Evolutionary conservation across 768 basidiomycete species (phyloP).

Genomic region (Neoboletus brunneissimus): DNA sequence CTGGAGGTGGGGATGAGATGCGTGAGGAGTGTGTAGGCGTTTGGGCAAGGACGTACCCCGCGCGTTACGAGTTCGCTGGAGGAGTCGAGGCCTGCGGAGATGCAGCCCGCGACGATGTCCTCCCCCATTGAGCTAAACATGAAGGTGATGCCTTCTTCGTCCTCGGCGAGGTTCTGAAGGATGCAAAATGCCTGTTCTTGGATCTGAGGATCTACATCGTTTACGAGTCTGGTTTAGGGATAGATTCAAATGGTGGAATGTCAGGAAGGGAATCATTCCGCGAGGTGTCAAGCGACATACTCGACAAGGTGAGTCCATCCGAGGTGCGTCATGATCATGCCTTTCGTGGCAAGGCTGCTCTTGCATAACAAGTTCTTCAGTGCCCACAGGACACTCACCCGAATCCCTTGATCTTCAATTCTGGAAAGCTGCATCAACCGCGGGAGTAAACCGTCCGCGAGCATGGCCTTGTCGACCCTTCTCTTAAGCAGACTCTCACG

Average conservation of each 20-base stretch:
- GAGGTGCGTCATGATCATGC: slow-evolving; percentile 61
- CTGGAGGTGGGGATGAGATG: background rate
- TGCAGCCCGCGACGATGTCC: slow-evolving; percentile 41
- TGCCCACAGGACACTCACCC: slow-evolving; percentile 79
- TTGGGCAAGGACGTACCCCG: slow-evolving; percentile 39
- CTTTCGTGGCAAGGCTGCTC: slow-evolving; percentile 57
- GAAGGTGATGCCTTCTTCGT: slow-evolving; percentile 61
- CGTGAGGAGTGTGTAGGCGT: background rate
- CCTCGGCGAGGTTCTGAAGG: slow-evolving; percentile 63
- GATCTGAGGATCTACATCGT: slow-evolving; percentile 50
- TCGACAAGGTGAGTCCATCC: slow-evolving; percentile 59
- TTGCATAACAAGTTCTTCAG: slow-evolving; percentile 80
- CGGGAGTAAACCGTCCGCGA: slow-evolving; percentile 65
- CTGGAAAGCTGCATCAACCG: slow-evolving; percentile 59
- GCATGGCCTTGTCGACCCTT: slow-evolving; percentile 45
- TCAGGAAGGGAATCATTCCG: background rate
- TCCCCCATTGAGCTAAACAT: slow-evolving; percentile 53
- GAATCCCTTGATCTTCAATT: slow-evolving; percentile 52
- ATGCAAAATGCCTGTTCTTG: slow-evolving; percentile 73
- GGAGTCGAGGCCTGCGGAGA: slow-evolving; percentile 50
- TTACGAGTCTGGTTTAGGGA: slow-evolving; percentile 43
- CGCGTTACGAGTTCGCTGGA: slow-evolving; percentile 51
- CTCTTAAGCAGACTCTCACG: background rate
- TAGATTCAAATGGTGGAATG: background rate
- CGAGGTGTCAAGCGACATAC: slow-evolving; percentile 39